Base-by-base conservation (phyloP, 2,329 filamentous ascomycete genomes). In the Pseudogymnoascus sp. region DNA sequence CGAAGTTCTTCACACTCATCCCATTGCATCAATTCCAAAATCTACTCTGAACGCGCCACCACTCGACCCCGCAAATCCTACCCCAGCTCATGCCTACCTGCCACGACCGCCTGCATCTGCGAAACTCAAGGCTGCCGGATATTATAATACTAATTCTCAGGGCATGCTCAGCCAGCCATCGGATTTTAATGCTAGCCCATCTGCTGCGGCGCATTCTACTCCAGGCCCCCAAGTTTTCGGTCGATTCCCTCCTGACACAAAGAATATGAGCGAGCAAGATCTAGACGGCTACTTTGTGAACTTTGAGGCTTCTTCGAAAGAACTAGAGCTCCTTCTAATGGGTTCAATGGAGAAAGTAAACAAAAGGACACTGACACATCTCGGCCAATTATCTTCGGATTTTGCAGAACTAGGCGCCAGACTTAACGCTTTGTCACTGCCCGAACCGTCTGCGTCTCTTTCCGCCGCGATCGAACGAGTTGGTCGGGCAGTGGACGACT, bases 311-410 rank as follows among this genome's bases (percentile, higher is more conserved):
- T 93, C 92, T 1, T 96, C 93, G 8, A 92, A 95, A 73, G 93
- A 97, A 68, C 81, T 97, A 1, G 96, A 99, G 74, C 80, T 88
- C 14, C 82, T 97, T 4, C 81, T 99, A 2, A 92, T 90, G 71
- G 95, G 95, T 0, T 92, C 91, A 5, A 96, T 99, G 80, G 96
- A 99, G 74, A 97, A 96, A 75, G 92, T 97, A 66, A 99, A 97
- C 71, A 86, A 93, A 34, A 85, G 95, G 37, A 92, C 93, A 5
- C 79, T 99, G 5, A 90, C 86, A 66, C 95, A 99, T 71, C 77
- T 97, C 8, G 90, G 90, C 12, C 86, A 89, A 4, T 80, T 97
- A 60, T 91, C 91, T 2, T 84, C 91, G 4, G 95, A 99, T 73
- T 82, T 97, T 66, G 91, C 92, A 69, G 95, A 99, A 72, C 81